Conservation (phyloP, 192 early-diverging fungal species). For the Glomus cerebriforme region DNA sequence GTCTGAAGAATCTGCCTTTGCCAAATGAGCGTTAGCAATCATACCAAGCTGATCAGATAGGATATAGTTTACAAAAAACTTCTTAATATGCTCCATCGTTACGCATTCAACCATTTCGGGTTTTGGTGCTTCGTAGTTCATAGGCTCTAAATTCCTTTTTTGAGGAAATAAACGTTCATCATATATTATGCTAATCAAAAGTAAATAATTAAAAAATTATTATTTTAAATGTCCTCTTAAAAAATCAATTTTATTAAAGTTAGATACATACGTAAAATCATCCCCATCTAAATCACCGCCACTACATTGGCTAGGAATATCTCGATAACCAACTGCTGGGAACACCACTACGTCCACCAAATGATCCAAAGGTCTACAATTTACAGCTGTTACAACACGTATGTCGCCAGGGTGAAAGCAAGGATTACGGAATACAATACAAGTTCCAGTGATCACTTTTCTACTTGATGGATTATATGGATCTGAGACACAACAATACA, state of each 20-base stretch:
- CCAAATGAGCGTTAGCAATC: slow-evolving; percentile 72
- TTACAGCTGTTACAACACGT: slow-evolving; percentile 57
- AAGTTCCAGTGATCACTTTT: slow-evolving; percentile 42
- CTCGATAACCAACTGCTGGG: slow-evolving; percentile 62
- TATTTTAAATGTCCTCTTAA: neutral
- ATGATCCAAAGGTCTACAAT: slow-evolving; percentile 48
- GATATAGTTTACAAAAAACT: slow-evolving; percentile 71
- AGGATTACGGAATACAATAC: slow-evolving; percentile 56
- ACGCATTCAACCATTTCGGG: slow-evolving; percentile 42
- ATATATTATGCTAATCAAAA: slow-evolving; percentile 52
- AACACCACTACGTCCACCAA: slow-evolving; percentile 76
- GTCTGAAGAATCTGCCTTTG: slow-evolving; percentile 52
- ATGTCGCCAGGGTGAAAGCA: slow-evolving; percentile 74
- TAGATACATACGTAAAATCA: slow-evolving; percentile 56
- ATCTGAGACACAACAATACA: slow-evolving; percentile 53
- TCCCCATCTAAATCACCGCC: slow-evolving; percentile 88
- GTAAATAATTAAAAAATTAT: slow-evolving; percentile 9
- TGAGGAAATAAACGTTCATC: slow-evolving; percentile 51
- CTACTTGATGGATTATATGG: slow-evolving; percentile 21
- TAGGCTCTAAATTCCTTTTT: slow-evolving; percentile 42
- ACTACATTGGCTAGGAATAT: slow-evolving; percentile 73
- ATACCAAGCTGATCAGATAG: slow-evolving; percentile 63
- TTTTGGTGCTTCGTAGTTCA: slow-evolving; percentile 54
- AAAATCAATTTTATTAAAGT: neutral
- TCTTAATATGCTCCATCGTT: slow-evolving; percentile 49